Evolutionary conservation across 306 rosid genomes (phyloP).

Genomic region (Cicer bijugum): DNA sequence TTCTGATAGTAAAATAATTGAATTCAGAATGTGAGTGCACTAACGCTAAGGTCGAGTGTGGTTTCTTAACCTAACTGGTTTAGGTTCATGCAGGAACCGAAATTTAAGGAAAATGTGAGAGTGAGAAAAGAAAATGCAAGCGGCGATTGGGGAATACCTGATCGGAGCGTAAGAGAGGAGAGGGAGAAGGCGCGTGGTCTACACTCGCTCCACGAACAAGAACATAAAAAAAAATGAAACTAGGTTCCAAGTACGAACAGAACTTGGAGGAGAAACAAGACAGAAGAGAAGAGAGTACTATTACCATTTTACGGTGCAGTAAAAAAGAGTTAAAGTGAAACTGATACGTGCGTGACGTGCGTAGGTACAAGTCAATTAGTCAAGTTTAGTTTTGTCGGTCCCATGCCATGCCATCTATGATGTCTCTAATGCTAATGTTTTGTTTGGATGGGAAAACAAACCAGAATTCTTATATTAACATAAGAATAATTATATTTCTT

Average conservation of each 20-base stretch:
- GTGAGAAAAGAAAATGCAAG: slow-evolving; percentile 10
- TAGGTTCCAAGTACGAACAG: neutral
- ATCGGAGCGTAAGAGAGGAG: slow-evolving; percentile 26
- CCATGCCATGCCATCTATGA: neutral
- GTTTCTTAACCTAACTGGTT: slow-evolving; percentile 11
- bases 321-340: neutral
- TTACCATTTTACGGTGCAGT: slow-evolving; percentile 18
- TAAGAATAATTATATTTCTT: no score
- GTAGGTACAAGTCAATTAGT: neutral
- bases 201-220: slow-evolving; percentile 26
- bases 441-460: neutral
- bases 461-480: no score
- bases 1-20: neutral
- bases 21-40: neutral
- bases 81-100: slow-evolving; percentile 13
- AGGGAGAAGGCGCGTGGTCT: slow-evolving; percentile 8
- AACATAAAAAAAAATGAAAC: neutral
- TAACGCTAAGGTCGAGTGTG: neutral
- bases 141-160: slow-evolving; percentile 35
- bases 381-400: neutral
- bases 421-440: neutral
- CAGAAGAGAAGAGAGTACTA: neutral
- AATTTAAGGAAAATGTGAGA: neutral
- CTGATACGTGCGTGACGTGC: neutral
- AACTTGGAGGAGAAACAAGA: neutral